A percentile compares a stretch with the other conserved stretches of the same genome.
These are phyloP conservation scores for Penicillium sp. DNA, from an alignment of 2,329 filamentous ascomycete species.

Conservation along the genomic window DNA sequence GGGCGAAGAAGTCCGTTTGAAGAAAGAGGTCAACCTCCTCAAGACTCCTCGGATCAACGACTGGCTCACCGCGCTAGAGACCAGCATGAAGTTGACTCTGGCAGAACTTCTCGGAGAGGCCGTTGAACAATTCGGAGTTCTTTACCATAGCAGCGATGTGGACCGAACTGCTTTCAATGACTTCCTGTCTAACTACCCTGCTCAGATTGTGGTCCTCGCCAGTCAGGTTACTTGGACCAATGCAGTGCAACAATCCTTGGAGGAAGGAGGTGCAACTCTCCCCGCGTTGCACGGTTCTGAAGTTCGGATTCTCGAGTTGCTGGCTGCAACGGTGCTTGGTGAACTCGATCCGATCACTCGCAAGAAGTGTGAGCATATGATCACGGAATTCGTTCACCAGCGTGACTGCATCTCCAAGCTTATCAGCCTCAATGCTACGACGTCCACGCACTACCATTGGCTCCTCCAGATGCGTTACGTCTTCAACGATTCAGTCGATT, in stretches of 20 bases:
- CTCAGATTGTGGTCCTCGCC: slow-evolving; percentile 91
- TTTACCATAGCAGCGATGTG: slow-evolving; percentile 71
- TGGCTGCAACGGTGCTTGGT: slow-evolving; percentile 85
- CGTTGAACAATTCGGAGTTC: slow-evolving; percentile 73
- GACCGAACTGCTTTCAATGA: slow-evolving; percentile 68
- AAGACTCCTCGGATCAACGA: slow-evolving; percentile 98
- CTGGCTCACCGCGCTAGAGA: slow-evolving; percentile 92
- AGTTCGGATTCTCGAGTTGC: slow-evolving; percentile 77
- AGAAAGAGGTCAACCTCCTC: slow-evolving; percentile 85
- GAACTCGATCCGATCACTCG: slow-evolving; percentile 83
- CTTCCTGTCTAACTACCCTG: slow-evolving; percentile 84
- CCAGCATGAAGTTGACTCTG: slow-evolving; percentile 89
- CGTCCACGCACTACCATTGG: slow-evolving; percentile 84
- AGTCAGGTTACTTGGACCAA: slow-evolving; percentile 94
- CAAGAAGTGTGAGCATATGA: slow-evolving; percentile 97
- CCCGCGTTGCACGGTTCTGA: slow-evolving; percentile 74
- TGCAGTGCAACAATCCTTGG: slow-evolving; percentile 74
- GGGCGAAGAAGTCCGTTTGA: slow-evolving; percentile 81
- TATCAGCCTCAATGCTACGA: slow-evolving; percentile 69
- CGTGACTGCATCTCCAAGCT: slow-evolving; percentile 90
- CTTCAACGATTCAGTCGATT: slow-evolving; percentile 78
- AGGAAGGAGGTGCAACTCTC: slow-evolving; percentile 68
- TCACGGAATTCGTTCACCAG: slow-evolving; percentile 98
- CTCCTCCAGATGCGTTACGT: slow-evolving; percentile 96
- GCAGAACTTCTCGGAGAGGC: slow-evolving; percentile 89